A percentile compares a stretch with the other conserved stretches of the same genome.
Conservation (phyloP, 1,284 basidiomycete species). For the Apiotrichum porosum region DNA sequence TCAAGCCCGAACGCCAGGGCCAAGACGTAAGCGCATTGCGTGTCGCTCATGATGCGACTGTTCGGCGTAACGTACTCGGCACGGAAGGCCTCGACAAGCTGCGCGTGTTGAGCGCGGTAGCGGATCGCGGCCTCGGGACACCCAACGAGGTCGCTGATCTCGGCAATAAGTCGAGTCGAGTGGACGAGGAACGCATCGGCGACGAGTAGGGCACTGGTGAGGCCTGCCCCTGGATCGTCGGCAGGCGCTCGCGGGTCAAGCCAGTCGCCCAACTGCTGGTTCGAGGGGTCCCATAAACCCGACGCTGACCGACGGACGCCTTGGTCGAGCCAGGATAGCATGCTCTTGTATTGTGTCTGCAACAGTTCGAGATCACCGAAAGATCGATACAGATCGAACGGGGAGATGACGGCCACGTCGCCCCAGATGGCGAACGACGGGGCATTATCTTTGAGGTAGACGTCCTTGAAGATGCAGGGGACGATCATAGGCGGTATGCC, state of each 20-base stretch:
- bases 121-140: conserved; percentile 9
- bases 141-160: conserved; percentile 26
- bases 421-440: conserved; percentile 14
- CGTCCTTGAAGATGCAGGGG: too few relatives aligned
- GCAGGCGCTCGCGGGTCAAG: conserved; percentile 35
- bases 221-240: conserved; percentile 7
- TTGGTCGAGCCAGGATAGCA: conserved; percentile 31
- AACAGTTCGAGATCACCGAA: conserved; percentile 26
- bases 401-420: conserved; percentile 28
- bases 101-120: conserved; percentile 14
- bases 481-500: conserved; percentile 24
- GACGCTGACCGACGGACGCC: conserved; percentile 15
- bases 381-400: conserved; percentile 26
- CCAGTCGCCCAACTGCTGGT: conserved; percentile 31
- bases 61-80: conserved; percentile 26
- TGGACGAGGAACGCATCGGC: conserved; percentile 36
- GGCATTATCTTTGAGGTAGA: neutral
- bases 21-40: conserved; percentile 32
- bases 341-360: conserved; percentile 25
- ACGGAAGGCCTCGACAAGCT: conserved; percentile 18
- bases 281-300: too few relatives aligned
- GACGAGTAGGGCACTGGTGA: conserved; percentile 28
- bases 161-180: conserved; percentile 19
- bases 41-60: conserved; percentile 31
- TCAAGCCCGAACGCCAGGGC: conserved; percentile 27